These are phyloP conservation scores for Misopates orontium DNA, from an alignment of 257 asterid species.

Conservation along the genomic window DNA sequence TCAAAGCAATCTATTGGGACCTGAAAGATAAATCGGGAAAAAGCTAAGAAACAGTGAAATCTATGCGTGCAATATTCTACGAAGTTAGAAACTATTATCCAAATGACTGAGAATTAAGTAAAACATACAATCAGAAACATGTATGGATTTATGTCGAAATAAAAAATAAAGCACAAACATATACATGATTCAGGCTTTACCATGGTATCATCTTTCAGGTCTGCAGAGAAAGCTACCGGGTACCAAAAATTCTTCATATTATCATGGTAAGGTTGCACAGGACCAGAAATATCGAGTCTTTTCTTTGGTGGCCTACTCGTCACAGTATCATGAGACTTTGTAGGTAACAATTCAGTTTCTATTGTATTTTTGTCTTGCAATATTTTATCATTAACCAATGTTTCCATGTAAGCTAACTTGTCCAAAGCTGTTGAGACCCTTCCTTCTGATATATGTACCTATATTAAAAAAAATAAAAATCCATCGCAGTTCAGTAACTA, in stretches of 20 bases:
- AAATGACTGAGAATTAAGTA: background rate
- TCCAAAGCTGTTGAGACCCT: slow-evolving; percentile 86
- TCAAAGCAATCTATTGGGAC: slow-evolving; percentile 90
- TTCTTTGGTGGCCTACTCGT: slow-evolving; percentile 41
- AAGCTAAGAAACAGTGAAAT: background rate
- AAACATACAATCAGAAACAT: no score
- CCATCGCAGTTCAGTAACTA: slow-evolving; percentile 16
- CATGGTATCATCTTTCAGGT: slow-evolving; percentile 86
- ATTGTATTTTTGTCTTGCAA: slow-evolving; percentile 57
- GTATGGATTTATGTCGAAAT: no score
- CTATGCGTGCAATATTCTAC: background rate
- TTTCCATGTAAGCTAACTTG: slow-evolving; percentile 91
- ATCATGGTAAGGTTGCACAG: slow-evolving; percentile 67
- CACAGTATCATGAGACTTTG: slow-evolving; percentile 36
- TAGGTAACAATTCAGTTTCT: slow-evolving; percentile 34
- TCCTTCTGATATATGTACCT: slow-evolving; percentile 94
- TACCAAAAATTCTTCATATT: slow-evolving; percentile 88
- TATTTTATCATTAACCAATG: slow-evolving; percentile 71
- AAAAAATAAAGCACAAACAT: no score
- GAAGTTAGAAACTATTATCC: background rate
- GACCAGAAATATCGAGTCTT: slow-evolving; percentile 80
- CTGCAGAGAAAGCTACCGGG: slow-evolving; percentile 88
- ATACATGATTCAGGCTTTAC: no score
- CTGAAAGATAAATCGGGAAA: slow-evolving; percentile 36
- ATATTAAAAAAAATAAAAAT: slow-evolving; percentile 18